These are phyloP conservation scores for Trichophaea hybrida DNA, from an alignment of 2,329 filamentous ascomycete species.

Conservation along the genomic window DNA sequence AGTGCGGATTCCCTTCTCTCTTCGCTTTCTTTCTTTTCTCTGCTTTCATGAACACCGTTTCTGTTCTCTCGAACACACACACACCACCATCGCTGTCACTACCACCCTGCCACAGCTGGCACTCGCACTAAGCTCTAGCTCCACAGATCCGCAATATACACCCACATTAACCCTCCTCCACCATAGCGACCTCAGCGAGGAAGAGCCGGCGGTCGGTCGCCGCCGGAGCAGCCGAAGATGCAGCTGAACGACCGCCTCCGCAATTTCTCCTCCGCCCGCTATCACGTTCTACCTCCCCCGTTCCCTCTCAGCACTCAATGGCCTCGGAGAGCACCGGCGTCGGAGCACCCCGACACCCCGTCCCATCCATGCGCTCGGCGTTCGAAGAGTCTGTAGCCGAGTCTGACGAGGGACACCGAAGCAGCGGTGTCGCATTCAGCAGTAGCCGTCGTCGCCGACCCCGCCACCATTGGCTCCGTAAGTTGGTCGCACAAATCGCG, in stretches of 20 bases:
- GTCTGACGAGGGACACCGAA: conserved; percentile 33
- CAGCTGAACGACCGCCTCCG: background rate
- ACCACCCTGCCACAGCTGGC: too few relatives aligned
- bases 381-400: conserved; percentile 73
- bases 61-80: too few relatives aligned
- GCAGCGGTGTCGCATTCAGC: conserved; percentile 1
- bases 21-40: too few relatives aligned
- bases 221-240: background rate
- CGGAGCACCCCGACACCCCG: conserved; percentile 47
- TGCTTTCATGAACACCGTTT: too few relatives aligned
- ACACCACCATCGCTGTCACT: too few relatives aligned
- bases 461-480: conserved; percentile 73
- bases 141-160: too few relatives aligned
- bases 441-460: conserved; percentile 37
- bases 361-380: conserved; percentile 61
- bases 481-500: conserved; percentile 79
- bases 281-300: background rate
- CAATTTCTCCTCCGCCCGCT: background rate
- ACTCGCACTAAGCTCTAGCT: too few relatives aligned
- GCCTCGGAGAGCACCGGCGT: background rate
- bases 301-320: background rate
- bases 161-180: background rate
- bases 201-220: background rate
- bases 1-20: too few relatives aligned
- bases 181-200: background rate